These are phyloP conservation scores for Trichoderma erinaceum DNA, from an alignment of 495 filamentous ascomycete genomes.

Conservation along the genomic window DNA sequence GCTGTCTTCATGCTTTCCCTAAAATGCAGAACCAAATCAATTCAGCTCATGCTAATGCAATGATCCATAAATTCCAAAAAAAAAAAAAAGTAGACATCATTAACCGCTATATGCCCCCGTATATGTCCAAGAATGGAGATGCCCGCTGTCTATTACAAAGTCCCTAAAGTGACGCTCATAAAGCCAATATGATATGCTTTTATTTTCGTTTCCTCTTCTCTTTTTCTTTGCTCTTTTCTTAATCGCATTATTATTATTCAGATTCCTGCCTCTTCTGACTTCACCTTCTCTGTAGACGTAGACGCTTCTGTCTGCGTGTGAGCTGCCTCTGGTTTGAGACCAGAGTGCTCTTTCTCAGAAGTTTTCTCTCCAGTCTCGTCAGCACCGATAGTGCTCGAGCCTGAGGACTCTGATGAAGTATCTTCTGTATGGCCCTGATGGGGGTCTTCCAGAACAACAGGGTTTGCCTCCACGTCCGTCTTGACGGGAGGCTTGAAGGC, in stretches of 20 bases:
- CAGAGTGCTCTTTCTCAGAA: not conserved
- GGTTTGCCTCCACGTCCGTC: not conserved
- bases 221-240: not conserved
- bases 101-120: constrained; percentile 1
- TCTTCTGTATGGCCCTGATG: no score
- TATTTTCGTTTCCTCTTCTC: not conserved
- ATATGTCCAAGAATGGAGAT: not conserved
- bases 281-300: not conserved
- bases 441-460: not conserved
- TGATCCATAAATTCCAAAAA: not conserved
- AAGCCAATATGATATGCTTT: not conserved
- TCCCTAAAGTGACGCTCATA: not conserved
- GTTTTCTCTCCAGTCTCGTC: not conserved
- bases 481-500: not conserved
- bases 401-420: not conserved
- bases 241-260: not conserved
- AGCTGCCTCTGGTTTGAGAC: not conserved
- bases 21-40: not conserved
- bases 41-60: not conserved
- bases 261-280: not conserved
- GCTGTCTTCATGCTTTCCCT: not conserved
- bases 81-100: not conserved
- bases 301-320: not conserved
- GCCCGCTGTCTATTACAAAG: constrained; percentile 6
- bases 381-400: not conserved